Base-by-base conservation (phyloP, 1,284 basidiomycete genomes). In the Tilletia walkeri region DNA sequence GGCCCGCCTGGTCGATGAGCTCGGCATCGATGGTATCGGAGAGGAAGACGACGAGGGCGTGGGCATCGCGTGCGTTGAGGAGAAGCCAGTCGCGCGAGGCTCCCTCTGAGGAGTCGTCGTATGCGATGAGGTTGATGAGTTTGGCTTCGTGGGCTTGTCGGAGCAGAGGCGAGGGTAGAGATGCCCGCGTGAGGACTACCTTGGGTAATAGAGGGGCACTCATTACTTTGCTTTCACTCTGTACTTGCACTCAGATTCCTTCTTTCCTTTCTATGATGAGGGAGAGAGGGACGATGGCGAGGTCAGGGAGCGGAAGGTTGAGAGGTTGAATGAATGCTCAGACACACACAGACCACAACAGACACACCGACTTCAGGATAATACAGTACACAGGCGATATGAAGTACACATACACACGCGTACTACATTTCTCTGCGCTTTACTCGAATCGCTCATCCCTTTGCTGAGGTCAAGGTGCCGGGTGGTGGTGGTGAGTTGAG, bases 1-100 rank as follows among this genome's bases (percentile, higher is more conserved):
- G 86, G 0, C 78, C 78, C 0, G 78, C 77, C 0, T 72, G 69
- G 24, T 79, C 75, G 50, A 81, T 68, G 47, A 81, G 68, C 48
- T 79, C 77, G 16, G 68, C 72, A 78, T 95, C 88, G 9, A 94
- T 87, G 89, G 92, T 41, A 36, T 63, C 59, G 36, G 59, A 36
- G 59, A 63, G 38, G 59, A 63, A 63, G 59, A 41, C 36, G 36
- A 63, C 34, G 59, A 63, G 38, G 34, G 59, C 59, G 36, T 38
- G 59, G 59, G 59, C 36, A 38, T n/a, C 59, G 34, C 12, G 34
- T 36, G 59, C 36, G 36, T 10, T 18, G 18, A 12, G 30, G 59
- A 63, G 59, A 34, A 63, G 59, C 59, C 59, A 63, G 16, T 63
- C 59, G 16, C 59, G 59, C 5, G 59, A 36, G 12, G 59, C 59